Base-by-base conservation (phyloP, 1,284 basidiomycete species). In the Mycosarcoma mackinlayi region DNA sequence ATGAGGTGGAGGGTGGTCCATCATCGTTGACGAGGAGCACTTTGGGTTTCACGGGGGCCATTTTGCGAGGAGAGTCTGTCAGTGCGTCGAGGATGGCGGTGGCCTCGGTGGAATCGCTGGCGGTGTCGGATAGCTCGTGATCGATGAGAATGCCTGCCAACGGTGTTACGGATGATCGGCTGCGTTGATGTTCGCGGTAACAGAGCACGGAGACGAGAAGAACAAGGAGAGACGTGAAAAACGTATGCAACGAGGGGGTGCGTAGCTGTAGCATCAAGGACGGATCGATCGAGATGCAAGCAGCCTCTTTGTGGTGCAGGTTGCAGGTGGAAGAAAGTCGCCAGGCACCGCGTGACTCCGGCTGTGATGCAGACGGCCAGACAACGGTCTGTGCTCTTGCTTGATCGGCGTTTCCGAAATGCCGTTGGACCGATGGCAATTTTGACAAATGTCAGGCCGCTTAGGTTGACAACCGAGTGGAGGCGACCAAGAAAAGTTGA, bases 11-110 rank as follows among this genome's bases (percentile, higher is more conserved):
- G 7, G 79, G 80, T 8, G 79, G 79, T 6, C 80, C 80, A 34
- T 82, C 80, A 48, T 82, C 80, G 51, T 81, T 81, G 45, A 79
- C 76, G 13, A 82, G 60, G 13, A 82, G 61, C 16, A 79, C 76
- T 49, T 58, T 57, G 49, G 59, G 40, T 38, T 41, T 45, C 6
- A 49, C 16, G 38, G 21, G 56, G 34, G 34, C 7, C 39, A 49
- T 45, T 4, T 48, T 54, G 37, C 18, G 24, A 6, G n/a, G n/a
- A n/a, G 42, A 24, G 1, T 33, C 25, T 11, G 42, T 18, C 7
- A 19, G 10, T 6, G 25, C n/a, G n/a, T n/a, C n/a, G n/a, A n/a
- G n/a, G n/a, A n/a, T n/a, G n/a, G n/a, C 19, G 16, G 23, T 40
- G 9, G 8, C 8, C 4, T 33, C 28, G 4, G 19, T 38, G 18